Evolutionary conservation across 2,329 filamentous ascomycete species (phyloP).

Genomic region (Apiospora kogelbergensis): DNA sequence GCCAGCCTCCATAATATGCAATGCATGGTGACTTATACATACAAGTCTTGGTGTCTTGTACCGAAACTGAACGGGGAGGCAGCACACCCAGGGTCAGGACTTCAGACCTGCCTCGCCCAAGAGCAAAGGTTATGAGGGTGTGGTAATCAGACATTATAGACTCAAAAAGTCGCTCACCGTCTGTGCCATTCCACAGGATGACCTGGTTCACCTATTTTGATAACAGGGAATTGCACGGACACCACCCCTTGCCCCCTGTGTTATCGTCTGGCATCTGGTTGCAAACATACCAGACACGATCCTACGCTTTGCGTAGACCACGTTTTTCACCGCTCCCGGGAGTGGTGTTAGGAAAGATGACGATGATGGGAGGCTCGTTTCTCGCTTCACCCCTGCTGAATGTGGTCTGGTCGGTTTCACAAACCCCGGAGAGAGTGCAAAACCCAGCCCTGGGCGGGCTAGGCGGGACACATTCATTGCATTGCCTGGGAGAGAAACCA

Average conservation of each 20-base stretch:
- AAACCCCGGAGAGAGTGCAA: neutral
- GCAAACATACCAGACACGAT: neutral
- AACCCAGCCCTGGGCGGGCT: too few species aligned
- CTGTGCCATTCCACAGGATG: neutral
- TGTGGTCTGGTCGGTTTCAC: neutral
- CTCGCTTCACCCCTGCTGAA: neutral
- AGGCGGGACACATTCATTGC: neutral
- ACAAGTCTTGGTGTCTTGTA: neutral
- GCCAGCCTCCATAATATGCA: constrained; percentile 3
- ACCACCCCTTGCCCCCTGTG: neutral
- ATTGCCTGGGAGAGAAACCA: neutral
- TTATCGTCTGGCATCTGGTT: neutral
- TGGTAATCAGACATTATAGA: constrained; percentile 1
- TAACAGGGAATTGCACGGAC: neutral
- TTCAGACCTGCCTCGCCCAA: neutral
- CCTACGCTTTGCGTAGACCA: neutral
- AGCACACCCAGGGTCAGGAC: neutral
- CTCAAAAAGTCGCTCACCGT: neutral
- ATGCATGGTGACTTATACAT: constrained; percentile 1
- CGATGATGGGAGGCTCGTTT: neutral
- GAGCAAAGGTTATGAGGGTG: neutral
- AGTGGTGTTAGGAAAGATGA: neutral
- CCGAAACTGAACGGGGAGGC: neutral
- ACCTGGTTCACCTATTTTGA: constrained; percentile 2
- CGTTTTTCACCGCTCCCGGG: neutral